Conservation (phyloP, 2,329 filamentous ascomycete species). For the Scortechinia acanthostroma region DNA sequence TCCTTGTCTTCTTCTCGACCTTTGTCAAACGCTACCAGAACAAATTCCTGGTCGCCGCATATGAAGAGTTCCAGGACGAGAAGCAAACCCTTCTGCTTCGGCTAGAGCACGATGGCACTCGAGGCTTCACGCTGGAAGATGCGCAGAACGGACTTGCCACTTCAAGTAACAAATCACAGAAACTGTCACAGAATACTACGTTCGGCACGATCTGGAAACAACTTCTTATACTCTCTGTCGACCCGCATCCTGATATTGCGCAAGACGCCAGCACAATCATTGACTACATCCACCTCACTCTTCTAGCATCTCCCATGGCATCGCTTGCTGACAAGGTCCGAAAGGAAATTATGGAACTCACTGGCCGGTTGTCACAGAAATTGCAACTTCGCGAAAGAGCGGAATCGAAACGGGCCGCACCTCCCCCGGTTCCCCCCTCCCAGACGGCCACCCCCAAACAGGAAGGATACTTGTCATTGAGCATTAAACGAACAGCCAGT, state of each 20-base stretch:
- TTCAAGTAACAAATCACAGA: slow-evolving; percentile 32
- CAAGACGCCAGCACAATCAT: slow-evolving; percentile 77
- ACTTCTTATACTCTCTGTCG: slow-evolving; percentile 79
- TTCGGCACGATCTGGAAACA: slow-evolving; percentile 95
- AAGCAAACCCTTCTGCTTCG: slow-evolving; percentile 49
- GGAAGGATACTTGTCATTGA: slow-evolving; percentile 51
- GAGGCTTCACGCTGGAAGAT: slow-evolving; percentile 9
- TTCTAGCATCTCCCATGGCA: slow-evolving; percentile 73
- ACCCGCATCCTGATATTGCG: slow-evolving; percentile 89
- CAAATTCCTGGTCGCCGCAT: slow-evolving; percentile 86
- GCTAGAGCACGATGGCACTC: slow-evolving; percentile 45
- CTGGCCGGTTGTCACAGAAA: slow-evolving; percentile 35
- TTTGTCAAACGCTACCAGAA: slow-evolving; percentile 86
- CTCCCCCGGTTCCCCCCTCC: slow-evolving; percentile 33
- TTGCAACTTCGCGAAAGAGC: slow-evolving; percentile 24
- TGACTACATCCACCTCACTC: slow-evolving; percentile 73
- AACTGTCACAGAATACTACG: slow-evolving; percentile 76
- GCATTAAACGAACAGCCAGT: slow-evolving; percentile 52
- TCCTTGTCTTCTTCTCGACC: slow-evolving; percentile 86
- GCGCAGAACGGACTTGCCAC: neutral
- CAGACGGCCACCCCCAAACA: slow-evolving; percentile 36
- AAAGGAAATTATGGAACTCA: slow-evolving; percentile 58
- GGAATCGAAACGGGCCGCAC: slow-evolving; percentile 33
- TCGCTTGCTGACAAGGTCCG: slow-evolving; percentile 65
- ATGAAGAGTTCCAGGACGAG: slow-evolving; percentile 82